Conservation (phyloP, 2,329 filamentous ascomycete genomes). For the Nothophaeocryptopus gaeumannii region DNA sequence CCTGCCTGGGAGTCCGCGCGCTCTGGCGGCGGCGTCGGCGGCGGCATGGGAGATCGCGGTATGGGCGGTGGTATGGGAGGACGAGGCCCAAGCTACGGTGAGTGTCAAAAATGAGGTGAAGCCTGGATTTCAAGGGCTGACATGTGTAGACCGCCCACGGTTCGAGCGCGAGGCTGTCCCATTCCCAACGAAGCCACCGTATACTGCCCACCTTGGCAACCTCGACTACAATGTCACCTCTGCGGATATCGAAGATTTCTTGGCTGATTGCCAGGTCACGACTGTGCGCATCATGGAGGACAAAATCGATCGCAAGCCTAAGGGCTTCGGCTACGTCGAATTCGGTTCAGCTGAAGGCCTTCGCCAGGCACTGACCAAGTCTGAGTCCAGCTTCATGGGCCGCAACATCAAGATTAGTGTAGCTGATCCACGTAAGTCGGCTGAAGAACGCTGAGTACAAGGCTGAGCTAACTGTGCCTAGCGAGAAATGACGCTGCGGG, state of each 20-base stretch:
- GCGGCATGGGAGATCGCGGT: slow-evolving; percentile 20
- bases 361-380: slow-evolving; percentile 82
- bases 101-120: slow-evolving; percentile 7
- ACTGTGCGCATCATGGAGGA: slow-evolving; percentile 97
- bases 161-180: slow-evolving; percentile 70
- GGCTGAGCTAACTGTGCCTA: slow-evolving; percentile 13
- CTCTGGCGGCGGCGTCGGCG: slow-evolving; percentile 19
- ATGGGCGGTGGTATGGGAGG: slow-evolving; percentile 23
- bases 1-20: slow-evolving; percentile 30
- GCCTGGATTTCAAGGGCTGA: slow-evolving; percentile 16
- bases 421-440: slow-evolving; percentile 86
- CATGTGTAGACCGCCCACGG: slow-evolving; percentile 34
- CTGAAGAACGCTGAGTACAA: not conserved
- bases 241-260: slow-evolving; percentile 80
- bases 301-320: slow-evolving; percentile 86
- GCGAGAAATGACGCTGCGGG: slow-evolving; percentile 64
- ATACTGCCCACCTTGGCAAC: slow-evolving; percentile 93
- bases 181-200: slow-evolving; percentile 88
- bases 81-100: slow-evolving; percentile 34
- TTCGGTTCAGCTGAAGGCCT: slow-evolving; percentile 84
- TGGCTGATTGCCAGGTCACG: slow-evolving; percentile 77
- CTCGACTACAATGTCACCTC: slow-evolving; percentile 90
- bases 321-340: slow-evolving; percentile 97
- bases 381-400: slow-evolving; percentile 79
- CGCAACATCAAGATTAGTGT: slow-evolving; percentile 90